These are phyloP conservation scores for Yamadazyma atmosphaerica DNA, from an alignment of 1,139 yeast species.

Conservation along the genomic window DNA sequence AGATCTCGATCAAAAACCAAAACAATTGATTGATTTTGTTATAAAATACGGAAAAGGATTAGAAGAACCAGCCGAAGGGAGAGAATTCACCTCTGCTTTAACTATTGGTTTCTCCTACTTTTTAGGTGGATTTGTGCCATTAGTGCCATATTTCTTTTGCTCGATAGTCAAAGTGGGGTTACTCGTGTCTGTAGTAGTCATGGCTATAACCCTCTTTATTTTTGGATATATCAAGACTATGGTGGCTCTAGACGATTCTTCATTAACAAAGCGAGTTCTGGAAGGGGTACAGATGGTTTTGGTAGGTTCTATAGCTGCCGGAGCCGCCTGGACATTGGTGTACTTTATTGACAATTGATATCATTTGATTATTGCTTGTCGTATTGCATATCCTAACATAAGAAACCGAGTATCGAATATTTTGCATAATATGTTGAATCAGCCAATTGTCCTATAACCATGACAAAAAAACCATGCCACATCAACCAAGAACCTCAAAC, in stretches of 20 bases:
- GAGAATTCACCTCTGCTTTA: slow-evolving; percentile 73
- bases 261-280: slow-evolving; percentile 55
- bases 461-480: too few relatives aligned
- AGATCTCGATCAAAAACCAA: slow-evolving; percentile 71
- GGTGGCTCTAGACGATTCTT: slow-evolving; percentile 75
- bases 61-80: slow-evolving; percentile 79
- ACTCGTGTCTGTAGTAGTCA: slow-evolving; percentile 70
- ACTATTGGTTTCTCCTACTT: slow-evolving; percentile 77
- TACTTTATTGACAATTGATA: slow-evolving; percentile 58
- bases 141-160: slow-evolving; percentile 78
- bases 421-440: too few relatives aligned
- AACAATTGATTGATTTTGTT: slow-evolving; percentile 66
- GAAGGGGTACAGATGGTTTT: slow-evolving; percentile 92
- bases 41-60: slow-evolving; percentile 73
- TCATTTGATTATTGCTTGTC: slow-evolving; percentile 1
- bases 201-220: slow-evolving; percentile 81
- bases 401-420: too few relatives aligned
- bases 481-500: too few relatives aligned
- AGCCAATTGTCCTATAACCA: too few relatives aligned
- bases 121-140: slow-evolving; percentile 79
- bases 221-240: slow-evolving; percentile 87
- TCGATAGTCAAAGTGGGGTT: slow-evolving; percentile 73
- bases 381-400: too few relatives aligned
- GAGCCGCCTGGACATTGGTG: slow-evolving; percentile 94
- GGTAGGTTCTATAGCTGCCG: slow-evolving; percentile 95